Percentiles rank a stretch among this genome's conserved stretches.
phyloP scores from a whole-genome alignment of 306 rosid species.

The Begonia masoniana region DNA sequence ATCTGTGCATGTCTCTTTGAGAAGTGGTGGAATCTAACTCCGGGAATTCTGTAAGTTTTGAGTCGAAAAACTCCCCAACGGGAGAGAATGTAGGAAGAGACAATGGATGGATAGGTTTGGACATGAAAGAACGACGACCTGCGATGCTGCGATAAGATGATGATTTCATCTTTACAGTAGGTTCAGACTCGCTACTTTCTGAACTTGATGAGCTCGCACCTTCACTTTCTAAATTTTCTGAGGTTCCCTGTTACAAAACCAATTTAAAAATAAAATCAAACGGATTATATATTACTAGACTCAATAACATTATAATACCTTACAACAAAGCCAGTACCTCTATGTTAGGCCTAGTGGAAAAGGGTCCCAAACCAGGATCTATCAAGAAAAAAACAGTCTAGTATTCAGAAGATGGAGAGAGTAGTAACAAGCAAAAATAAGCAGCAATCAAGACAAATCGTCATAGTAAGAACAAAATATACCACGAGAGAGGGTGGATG shows the following conservation, averaged over 20 bases:
- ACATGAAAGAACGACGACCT: slow-evolving; percentile 51
- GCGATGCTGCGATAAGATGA: slow-evolving; percentile 48
- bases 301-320: slow-evolving; percentile 1
- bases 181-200: slow-evolving; percentile 68
- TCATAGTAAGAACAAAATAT: too few relatives aligned
- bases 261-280: too few relatives aligned
- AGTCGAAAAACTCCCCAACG: slow-evolving; percentile 40
- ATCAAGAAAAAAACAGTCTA: slow-evolving; percentile 12
- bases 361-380: slow-evolving; percentile 42
- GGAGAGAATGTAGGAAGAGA: slow-evolving; percentile 33
- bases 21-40: slow-evolving; percentile 47
- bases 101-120: slow-evolving; percentile 75
- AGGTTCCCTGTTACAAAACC: slow-evolving; percentile 48
- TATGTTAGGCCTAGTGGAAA: slow-evolving; percentile 37
- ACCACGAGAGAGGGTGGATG: too few relatives aligned
- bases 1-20: slow-evolving; percentile 41
- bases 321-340: slow-evolving; percentile 41
- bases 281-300: too few relatives aligned
- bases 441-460: too few relatives aligned
- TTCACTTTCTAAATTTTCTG: slow-evolving; percentile 42
- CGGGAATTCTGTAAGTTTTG: slow-evolving; percentile 25
- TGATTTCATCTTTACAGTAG: slow-evolving; percentile 34
- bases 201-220: slow-evolving; percentile 44
- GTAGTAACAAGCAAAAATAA: too few relatives aligned
- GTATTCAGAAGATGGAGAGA: too few relatives aligned